A percentile compares a stretch with the other conserved stretches of the same genome.
Evolutionary conservation across 495 filamentous ascomycete genomes (phyloP).

Genomic region (Apiosordaria backusii): DNA sequence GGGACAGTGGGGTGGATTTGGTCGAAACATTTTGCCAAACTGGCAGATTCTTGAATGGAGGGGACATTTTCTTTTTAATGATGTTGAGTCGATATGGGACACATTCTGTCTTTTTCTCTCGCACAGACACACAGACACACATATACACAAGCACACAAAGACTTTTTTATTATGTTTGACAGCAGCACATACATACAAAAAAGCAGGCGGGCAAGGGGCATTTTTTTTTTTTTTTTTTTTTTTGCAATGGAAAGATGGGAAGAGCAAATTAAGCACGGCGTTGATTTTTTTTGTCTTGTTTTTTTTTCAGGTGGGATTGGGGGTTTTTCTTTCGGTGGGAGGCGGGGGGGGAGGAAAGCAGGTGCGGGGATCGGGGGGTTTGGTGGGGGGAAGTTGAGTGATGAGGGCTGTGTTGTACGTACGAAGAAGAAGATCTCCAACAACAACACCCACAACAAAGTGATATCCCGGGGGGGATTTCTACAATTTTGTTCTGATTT

Average conservation of each 20-base stretch:
- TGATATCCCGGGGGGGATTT: not conserved
- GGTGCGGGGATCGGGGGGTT: not conserved
- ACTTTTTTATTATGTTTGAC: slow-evolving; percentile 10
- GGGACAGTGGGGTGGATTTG: slow-evolving; percentile 93
- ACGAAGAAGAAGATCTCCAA: not conserved
- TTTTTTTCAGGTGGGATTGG: not conserved
- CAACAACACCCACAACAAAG: not conserved
- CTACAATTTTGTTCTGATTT: not conserved
- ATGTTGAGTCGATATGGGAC: too few species aligned
- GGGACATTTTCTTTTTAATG: not conserved
- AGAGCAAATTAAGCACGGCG: not conserved
- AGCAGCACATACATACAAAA: too few species aligned
- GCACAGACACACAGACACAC: too few species aligned
- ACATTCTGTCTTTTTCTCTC: too few species aligned
- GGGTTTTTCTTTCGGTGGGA: not conserved
- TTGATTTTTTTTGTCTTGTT: slow-evolving; percentile 5
- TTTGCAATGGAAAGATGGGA: slow-evolving; percentile 2
- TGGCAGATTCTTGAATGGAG: slow-evolving; percentile 50
- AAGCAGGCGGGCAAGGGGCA: not conserved
- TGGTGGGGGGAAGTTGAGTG: not conserved
- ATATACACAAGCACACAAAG: too few species aligned
- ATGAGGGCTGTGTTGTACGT: not conserved
- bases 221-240: not conserved
- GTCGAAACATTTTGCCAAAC: slow-evolving; percentile 92
- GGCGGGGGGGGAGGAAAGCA: not conserved